These are phyloP conservation scores for Chondrostereum purpureum DNA, from an alignment of 1,284 basidiomycete genomes.

Conservation along the genomic window DNA sequence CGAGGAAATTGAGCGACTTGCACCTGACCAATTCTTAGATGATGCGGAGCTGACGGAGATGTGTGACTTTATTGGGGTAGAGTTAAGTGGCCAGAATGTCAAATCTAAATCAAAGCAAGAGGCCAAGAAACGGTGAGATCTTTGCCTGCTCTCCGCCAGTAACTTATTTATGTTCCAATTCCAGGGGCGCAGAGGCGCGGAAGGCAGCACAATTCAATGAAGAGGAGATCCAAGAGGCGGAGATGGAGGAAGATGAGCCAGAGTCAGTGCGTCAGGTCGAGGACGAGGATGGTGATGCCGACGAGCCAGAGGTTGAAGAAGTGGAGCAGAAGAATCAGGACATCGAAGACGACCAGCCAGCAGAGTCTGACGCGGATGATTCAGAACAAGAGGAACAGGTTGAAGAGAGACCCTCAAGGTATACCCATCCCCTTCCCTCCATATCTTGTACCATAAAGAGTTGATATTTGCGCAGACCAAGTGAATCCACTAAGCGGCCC, in stretches of 20 bases:
- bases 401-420: too few species aligned
- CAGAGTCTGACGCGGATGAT: too few species aligned
- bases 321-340: too few species aligned
- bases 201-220: conserved; percentile 22
- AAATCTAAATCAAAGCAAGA: too few species aligned
- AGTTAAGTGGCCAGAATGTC: conserved; percentile 30
- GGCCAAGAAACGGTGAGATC: conserved; percentile 20
- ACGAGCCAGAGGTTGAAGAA: too few species aligned
- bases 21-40: conserved; percentile 42
- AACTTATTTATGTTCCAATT: conserved; percentile 1
- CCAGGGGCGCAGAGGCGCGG: not conserved
- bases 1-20: conserved; percentile 50
- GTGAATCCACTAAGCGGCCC: not conserved
- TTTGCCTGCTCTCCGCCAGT: not conserved
- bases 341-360: too few species aligned
- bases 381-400: too few species aligned
- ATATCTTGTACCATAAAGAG: too few species aligned
- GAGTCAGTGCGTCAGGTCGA: conserved; percentile 1
- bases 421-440: too few species aligned
- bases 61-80: conserved; percentile 55
- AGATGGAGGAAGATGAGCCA: conserved; percentile 15
- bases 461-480: not conserved
- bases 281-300: too few species aligned
- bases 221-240: conserved; percentile 18
- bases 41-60: conserved; percentile 50